Evolutionary conservation across 176 grass and related monocot genomes (phyloP).

Genomic region (Tuctoria greenei): DNA sequence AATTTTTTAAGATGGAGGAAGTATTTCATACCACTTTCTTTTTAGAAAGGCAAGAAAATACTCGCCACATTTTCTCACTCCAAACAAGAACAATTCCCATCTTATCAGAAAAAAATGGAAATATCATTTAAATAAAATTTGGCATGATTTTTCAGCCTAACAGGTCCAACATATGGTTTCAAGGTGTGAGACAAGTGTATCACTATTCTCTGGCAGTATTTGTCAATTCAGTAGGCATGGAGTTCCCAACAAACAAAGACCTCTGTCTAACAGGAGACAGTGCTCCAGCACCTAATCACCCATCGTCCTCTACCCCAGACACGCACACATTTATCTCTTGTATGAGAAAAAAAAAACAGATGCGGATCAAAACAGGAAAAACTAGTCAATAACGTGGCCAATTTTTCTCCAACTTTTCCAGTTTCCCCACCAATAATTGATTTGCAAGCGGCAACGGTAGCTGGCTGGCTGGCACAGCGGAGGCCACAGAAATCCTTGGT

Average conservation of each 20-base stretch:
- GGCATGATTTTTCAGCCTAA: not conserved
- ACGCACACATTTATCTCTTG: not conserved
- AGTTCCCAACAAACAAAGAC: conserved; percentile 37
- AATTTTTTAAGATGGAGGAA: no score
- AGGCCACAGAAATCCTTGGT: conserved; percentile 20
- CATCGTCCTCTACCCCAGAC: conserved; percentile 12
- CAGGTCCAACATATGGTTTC: not conserved
- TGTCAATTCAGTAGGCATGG: conserved; percentile 28
- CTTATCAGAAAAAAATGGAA: no score
- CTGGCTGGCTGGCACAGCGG: not conserved
- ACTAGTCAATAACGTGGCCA: conserved; percentile 33
- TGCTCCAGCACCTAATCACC: conserved; percentile 40
- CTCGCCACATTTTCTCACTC: not conserved
- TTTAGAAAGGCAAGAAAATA: not conserved
- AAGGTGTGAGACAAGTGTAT: conserved; percentile 7
- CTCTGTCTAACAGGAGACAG: conserved; percentile 43
- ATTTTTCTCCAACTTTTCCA: conserved; percentile 18
- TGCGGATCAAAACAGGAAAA: not conserved
- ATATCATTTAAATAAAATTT: no score
- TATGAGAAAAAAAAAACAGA: not conserved
- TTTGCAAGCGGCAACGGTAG: not conserved
- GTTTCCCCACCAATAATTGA: conserved; percentile 48
- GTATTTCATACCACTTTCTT: not conserved
- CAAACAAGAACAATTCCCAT: not conserved
- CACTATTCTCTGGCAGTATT: conserved; percentile 8